Conservation (phyloP, 148 eudicot species). For the Linanthus parryae region DNA sequence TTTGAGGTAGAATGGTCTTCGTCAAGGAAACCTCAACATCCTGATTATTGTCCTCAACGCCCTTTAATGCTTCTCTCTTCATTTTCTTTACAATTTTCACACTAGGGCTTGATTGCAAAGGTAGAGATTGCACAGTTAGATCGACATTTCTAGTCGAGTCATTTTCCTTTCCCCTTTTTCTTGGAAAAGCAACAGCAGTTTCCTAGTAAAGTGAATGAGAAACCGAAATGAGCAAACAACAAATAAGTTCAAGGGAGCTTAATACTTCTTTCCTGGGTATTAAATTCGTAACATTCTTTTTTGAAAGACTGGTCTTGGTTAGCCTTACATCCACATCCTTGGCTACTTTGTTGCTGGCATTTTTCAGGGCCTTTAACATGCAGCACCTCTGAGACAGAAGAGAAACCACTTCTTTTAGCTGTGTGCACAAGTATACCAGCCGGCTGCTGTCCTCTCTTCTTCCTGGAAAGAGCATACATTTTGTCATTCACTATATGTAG, state of each 20-base stretch:
- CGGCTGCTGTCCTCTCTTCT: conserved; percentile 53
- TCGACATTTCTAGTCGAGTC: too few species aligned
- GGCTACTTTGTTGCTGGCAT: conserved; percentile 18
- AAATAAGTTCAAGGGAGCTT: background rate
- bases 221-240: background rate
- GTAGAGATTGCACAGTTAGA: too few species aligned
- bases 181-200: conserved; percentile 23
- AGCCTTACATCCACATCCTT: conserved; percentile 18
- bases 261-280: background rate
- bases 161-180: conserved; percentile 56
- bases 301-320: conserved; percentile 12
- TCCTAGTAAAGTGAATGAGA: conserved; percentile 25
- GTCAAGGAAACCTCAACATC: too few species aligned
- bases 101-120: too few species aligned
- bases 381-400: conserved; percentile 80
- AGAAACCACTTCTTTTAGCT: conserved; percentile 81
- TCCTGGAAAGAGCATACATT: conserved; percentile 5
- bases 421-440: conserved; percentile 62
- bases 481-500: background rate
- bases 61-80: too few species aligned
- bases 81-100: too few species aligned
- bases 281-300: background rate
- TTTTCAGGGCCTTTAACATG: conserved; percentile 36
- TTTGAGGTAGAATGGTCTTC: too few species aligned
- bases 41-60: too few species aligned